phyloP scores from a whole-genome alignment of 1,284 basidiomycete species.

The Ganoderma sinense region DNA sequence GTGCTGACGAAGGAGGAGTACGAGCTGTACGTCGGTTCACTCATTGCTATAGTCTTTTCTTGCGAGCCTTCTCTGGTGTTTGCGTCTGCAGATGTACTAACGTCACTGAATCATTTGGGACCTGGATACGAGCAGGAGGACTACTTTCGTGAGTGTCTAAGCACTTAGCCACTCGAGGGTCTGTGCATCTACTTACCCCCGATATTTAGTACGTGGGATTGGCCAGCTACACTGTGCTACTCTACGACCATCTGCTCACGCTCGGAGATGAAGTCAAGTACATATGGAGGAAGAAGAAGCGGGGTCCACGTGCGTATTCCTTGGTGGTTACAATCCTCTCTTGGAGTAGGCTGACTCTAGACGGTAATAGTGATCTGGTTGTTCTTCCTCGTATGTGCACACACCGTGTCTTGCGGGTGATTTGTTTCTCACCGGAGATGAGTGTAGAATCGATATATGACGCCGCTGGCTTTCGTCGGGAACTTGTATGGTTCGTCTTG shows the following conservation, averaged over 20 bases:
- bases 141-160: conserved; percentile 22
- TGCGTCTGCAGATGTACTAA: neutral
- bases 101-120: neutral
- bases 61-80: neutral
- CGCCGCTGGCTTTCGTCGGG: conserved; percentile 56
- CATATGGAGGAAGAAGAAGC: conserved; percentile 58
- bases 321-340: neutral
- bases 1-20: neutral
- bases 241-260: conserved; percentile 59
- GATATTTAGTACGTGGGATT: conserved; percentile 54
- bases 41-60: neutral
- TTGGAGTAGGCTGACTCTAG: neutral
- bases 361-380: conserved; percentile 49
- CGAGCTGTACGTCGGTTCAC: neutral
- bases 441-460: conserved; percentile 57
- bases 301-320: conserved; percentile 33
- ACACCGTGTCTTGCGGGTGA: neutral
- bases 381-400: conserved; percentile 51
- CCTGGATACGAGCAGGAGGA: conserved; percentile 9
- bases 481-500: conserved; percentile 53
- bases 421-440: neutral
- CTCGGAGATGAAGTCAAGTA: conserved; percentile 57
- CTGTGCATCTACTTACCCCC: neutral
- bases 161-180: neutral
- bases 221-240: conserved; percentile 52